These are phyloP conservation scores for Boletus barrowsii DNA, from an alignment of 768 basidiomycete genomes.

Conservation along the genomic window DNA sequence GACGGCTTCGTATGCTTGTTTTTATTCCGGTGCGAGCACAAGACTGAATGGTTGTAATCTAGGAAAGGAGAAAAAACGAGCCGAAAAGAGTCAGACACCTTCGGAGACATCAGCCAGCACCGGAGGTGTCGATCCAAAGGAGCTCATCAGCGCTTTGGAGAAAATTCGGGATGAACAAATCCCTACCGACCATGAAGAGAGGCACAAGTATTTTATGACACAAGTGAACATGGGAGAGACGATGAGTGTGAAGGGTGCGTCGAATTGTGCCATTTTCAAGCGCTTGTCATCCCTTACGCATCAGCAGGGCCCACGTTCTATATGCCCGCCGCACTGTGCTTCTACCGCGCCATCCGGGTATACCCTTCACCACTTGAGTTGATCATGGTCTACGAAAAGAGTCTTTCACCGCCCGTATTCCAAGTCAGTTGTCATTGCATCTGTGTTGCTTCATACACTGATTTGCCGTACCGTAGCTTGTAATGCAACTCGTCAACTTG, in stretches of 20 bases:
- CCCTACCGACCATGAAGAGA: slow-evolving; percentile 68
- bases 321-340: slow-evolving; percentile 80
- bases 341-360: slow-evolving; percentile 90
- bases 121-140: slow-evolving; percentile 42
- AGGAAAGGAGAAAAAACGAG: slow-evolving; percentile 94
- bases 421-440: slow-evolving; percentile 45
- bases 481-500: slow-evolving; percentile 83
- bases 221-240: slow-evolving; percentile 88
- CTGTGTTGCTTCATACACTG: not conserved
- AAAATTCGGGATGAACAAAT: slow-evolving; percentile 65
- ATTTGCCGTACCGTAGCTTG: slow-evolving; percentile 40
- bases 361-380: slow-evolving; percentile 95
- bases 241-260: slow-evolving; percentile 66
- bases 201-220: slow-evolving; percentile 88
- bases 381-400: slow-evolving; percentile 92
- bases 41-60: slow-evolving; percentile 5
- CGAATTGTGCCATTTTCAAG: not conserved
- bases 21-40: not conserved
- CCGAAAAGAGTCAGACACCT: slow-evolving; percentile 62
- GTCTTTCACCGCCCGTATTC: slow-evolving; percentile 77
- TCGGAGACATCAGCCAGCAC: slow-evolving; percentile 28
- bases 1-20: slow-evolving; percentile 68
- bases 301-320: slow-evolving; percentile 69
- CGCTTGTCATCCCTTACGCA: not conserved
- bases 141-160: slow-evolving; percentile 62